Evolutionary conservation across 1,139 yeast genomes (phyloP).

Genomic region (Yamadazyma dushanensis): DNA sequence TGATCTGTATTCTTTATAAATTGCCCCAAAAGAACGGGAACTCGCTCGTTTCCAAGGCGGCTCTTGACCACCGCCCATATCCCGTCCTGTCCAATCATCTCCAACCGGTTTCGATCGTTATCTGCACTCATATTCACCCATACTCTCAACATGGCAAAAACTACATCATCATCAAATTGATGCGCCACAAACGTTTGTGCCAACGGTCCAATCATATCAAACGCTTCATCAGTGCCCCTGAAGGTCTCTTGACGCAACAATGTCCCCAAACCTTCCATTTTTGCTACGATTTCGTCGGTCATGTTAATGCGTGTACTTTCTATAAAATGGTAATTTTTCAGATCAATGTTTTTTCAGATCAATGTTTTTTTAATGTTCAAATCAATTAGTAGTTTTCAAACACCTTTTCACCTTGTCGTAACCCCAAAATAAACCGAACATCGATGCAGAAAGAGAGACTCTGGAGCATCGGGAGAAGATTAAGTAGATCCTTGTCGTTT

Average conservation of each 20-base stretch:
- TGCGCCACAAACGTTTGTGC: slow-evolving; percentile 10
- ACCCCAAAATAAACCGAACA: slow-evolving; percentile 76
- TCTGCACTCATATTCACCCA: slow-evolving; percentile 40
- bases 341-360: neutral
- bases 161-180: slow-evolving; percentile 6
- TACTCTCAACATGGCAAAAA: slow-evolving; percentile 26
- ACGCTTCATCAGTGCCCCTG: slow-evolving; percentile 16
- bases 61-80: slow-evolving; percentile 22
- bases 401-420: slow-evolving; percentile 74
- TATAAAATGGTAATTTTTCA: no score
- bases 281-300: no score
- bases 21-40: slow-evolving; percentile 31
- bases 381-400: slow-evolving; percentile 41
- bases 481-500: slow-evolving; percentile 76
- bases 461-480: slow-evolving; percentile 76
- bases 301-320: slow-evolving; percentile 6
- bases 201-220: slow-evolving; percentile 12
- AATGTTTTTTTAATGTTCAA: neutral
- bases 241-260: slow-evolving; percentile 26
- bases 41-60: slow-evolving; percentile 13
- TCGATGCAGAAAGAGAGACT: slow-evolving; percentile 81
- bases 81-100: slow-evolving; percentile 16
- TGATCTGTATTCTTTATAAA: slow-evolving; percentile 32
- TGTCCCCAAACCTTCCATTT: slow-evolving; percentile 28
- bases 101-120: slow-evolving; percentile 32